Evolutionary conservation across 1,284 basidiomycete species (phyloP), one percentile per base, ranked within the genome.

Genomic region (Ustilago nuda): DNA sequence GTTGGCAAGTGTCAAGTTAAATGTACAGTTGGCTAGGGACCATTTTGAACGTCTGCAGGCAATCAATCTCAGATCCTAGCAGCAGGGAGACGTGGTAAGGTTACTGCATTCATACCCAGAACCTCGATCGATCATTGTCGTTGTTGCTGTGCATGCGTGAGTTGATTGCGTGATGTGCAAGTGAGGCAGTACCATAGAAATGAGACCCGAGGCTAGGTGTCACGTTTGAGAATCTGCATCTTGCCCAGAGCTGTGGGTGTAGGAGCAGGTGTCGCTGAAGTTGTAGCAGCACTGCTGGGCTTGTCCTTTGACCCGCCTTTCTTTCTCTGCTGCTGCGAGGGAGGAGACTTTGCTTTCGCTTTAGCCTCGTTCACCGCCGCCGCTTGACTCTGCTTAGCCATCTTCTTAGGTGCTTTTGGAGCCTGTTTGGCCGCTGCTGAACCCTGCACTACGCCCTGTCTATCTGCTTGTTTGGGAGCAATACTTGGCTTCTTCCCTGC

Each of bases 1-100:
- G 88, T 91, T 92, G 1, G 92, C 92, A 4, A 92, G 93, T 2
- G 87, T 95, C 73, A 91, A 91, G 85, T 88, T 94, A 84, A 95
- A 95, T 81, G 92, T 95, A 57, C 89, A 91, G 46, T 89, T 94
- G 73, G 92, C 92, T 8, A 89, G 93, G 41, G 89, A 89, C 61
- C 94, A 94, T 84, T 95, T 95, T 70, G 93, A 86, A 41, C 86
- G 87, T 66, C 84, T 88, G 19, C 79, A 79, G 56, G 74, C 80
- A 13, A 69, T 80, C 60, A 79, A 77, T 39, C 45, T 63, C 0
- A 35, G 72, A 1, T 62, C 62, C 1, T 66, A 67, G 32, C 13
- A 32, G 23, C 39, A 56, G 15, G 7, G 6, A 33, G 17, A 43
- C 55, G 36, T 23, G 19, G n/a, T 27, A 19, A 37, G 36, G 13